Percentiles rank a stretch among this genome's conserved stretches.
Evolutionary conservation across 306 rosid genomes (phyloP).

Genomic region (Prosopis cineraria): DNA sequence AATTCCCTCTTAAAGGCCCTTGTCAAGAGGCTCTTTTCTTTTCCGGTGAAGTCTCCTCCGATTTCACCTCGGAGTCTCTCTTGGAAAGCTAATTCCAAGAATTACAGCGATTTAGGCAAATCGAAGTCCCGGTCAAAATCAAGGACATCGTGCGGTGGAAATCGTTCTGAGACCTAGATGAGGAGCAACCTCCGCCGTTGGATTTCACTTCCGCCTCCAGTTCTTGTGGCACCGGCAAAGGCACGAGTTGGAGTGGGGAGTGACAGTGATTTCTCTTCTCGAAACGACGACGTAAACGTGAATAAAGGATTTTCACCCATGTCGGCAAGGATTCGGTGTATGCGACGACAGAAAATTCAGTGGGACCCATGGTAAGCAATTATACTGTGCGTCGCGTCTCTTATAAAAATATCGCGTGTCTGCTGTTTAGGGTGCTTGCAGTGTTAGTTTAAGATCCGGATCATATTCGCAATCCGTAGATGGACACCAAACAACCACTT

Average conservation of each 20-base stretch:
- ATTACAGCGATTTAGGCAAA: neutral
- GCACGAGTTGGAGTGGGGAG: constrained; percentile 88
- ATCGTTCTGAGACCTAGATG: constrained; percentile 55
- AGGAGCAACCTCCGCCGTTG: constrained; percentile 40
- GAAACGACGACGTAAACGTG: neutral
- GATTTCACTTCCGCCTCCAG: constrained; percentile 35
- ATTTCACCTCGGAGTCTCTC: constrained; percentile 58
- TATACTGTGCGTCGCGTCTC: constrained; percentile 32
- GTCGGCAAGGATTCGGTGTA: constrained; percentile 54
- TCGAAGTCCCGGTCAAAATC: constrained; percentile 44
- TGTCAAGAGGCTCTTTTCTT: constrained; percentile 49
- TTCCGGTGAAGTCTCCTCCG: constrained; percentile 45
- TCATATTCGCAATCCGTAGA: neutral
- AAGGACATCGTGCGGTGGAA: constrained; percentile 81
- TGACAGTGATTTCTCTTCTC: constrained; percentile 65
- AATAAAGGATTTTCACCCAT: constrained; percentile 36
- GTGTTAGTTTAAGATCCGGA: neutral
- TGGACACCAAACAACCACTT: too few species aligned
- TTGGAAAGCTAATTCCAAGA: constrained; percentile 9
- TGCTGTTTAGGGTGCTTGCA: constrained; percentile 30
- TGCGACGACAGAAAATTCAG: constrained; percentile 17
- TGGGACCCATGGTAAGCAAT: constrained; percentile 52
- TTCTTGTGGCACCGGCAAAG: constrained; percentile 37
- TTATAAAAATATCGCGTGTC: constrained; percentile 23
- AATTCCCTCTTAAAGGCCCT: constrained; percentile 55